A percentile compares a stretch with the other conserved stretches of the same genome.
phyloP scores from a whole-genome alignment of 192 early-diverging fungal genomes.

The Geranomyces michiganensis region DNA sequence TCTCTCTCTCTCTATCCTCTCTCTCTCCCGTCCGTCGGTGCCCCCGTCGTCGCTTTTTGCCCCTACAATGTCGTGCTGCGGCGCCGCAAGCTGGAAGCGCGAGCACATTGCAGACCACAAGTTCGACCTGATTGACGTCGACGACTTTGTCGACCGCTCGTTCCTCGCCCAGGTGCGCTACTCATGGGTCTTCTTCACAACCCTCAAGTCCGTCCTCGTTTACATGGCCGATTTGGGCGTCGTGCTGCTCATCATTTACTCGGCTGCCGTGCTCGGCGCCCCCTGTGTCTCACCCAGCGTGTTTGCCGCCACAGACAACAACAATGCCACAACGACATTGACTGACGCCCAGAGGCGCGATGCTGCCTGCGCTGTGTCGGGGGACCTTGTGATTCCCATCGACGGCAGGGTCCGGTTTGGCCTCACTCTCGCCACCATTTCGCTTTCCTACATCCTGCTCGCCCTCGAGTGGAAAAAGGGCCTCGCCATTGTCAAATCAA shows the following conservation, averaged over 20 bases:
- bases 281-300: slow-evolving; percentile 5
- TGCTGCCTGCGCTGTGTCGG: not conserved
- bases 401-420: slow-evolving; percentile 29
- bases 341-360: no score
- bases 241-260: slow-evolving; percentile 63
- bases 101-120: slow-evolving; percentile 81
- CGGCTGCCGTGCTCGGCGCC: slow-evolving; percentile 13
- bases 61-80: slow-evolving; percentile 42
- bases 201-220: slow-evolving; percentile 72
- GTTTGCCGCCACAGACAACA: not conserved
- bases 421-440: slow-evolving; percentile 63
- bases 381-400: slow-evolving; percentile 19
- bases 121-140: slow-evolving; percentile 84
- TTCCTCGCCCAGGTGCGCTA: slow-evolving; percentile 13
- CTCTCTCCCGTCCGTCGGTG: not conserved
- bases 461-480: slow-evolving; percentile 73
- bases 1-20: not conserved
- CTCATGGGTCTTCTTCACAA: slow-evolving; percentile 38
- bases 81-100: slow-evolving; percentile 73
- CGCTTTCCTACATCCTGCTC: slow-evolving; percentile 70
- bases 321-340: no score
- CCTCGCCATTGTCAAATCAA: slow-evolving; percentile 58
- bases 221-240: slow-evolving; percentile 83
- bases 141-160: slow-evolving; percentile 61
- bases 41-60: not conserved